Evolutionary conservation across 208 protist genomes (phyloP), one percentile per base, ranked within the genome.

Genomic region (Trypanosoma melophagium): DNA sequence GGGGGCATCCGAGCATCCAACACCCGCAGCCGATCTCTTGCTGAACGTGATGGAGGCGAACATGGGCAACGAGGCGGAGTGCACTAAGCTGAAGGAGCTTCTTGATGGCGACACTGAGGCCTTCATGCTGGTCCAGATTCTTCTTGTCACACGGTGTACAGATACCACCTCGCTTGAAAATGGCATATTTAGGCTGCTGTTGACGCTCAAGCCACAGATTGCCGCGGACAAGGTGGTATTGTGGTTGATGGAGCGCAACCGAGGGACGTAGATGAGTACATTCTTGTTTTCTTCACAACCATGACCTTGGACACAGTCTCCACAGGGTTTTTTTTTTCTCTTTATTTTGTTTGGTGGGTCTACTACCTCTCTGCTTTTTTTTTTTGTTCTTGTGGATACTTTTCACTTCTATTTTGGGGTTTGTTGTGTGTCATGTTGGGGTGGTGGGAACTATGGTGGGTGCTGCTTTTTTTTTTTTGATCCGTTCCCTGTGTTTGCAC

Each of bases 101-200:
- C 61, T 83, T 2, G 54, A 67, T 14, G 52, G 62, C 14, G 66
- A 80, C 41, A 4, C 53, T 7, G 74, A 80, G 57, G 49, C 69
- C 1, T 80, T 76, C 57, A 22, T 79, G 44, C 62, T 84, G 3
- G 22, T 80, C 51, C 74, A 78, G 57, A 59, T 80, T 22, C 44
- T 84, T 31, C 41, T 71, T 0, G 13, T 69, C 16, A 84, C 74
- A 9, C 68, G 74, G 7, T 31, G 54, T 16, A 44, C 28, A 8
- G 58, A 79, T 61, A 35, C 7, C 38, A 45, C 24, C 12, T 22
- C 54, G 7, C 57, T 80, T 21, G 61, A 65, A 31, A 62, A 65
- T 54, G 69, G 63, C 3, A 24, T 80, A 25, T 68, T 68, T 41
- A 67, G 60, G 24, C 25, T 80, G 16, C 58, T 75, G 22, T 8